Base-by-base conservation (phyloP, 768 basidiomycete species). In the Boletus tomentosulus region DNA sequence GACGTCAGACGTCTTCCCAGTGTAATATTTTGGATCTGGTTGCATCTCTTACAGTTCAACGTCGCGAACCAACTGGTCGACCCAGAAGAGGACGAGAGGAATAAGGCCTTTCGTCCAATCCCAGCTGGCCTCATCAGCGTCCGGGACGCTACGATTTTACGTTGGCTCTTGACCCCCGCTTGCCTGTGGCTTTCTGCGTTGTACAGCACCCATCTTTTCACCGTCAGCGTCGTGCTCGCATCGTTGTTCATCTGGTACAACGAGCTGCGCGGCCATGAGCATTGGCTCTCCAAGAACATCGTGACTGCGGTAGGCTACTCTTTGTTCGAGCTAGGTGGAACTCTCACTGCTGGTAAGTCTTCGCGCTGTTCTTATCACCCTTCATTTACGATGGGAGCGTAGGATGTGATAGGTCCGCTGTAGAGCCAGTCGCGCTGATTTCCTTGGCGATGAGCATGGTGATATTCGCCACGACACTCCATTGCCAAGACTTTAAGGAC, bases 21-120 rank as follows among this genome's bases (percentile, higher is more conserved):
- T 33, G 64, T 71, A 12, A 58, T 74, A 35, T 58, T 74, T 35
- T 80, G 78, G 78, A 73, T 76, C 11, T 78, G 73, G 71, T 55
- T 78, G 6, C 79, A 80, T 56, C 66, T 78, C 28, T 65, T 80
- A 6, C 76, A 76, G 38, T 77, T 74, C 66, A 67, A 74, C 47
- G 64, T 74, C 16, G 65, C 75, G 8, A 80, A 80, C 50, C 78
- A 80, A 59, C 60, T 68, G 12, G 61, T 71, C 28, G 65, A 68
- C 50, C 67, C 71, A 12, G 71, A 71, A 37, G 78, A 80, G 60
- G 78, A 80, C 56, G 60, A 58, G 11, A 61, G 53, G 55, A 80
- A 80, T 54, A 76, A 78, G 53, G 66, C 74, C 11, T 74, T 68
- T 62, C 68, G 78, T 37, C 78, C 78, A 2, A 65, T 80, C 38